These are phyloP conservation scores for Tetrapisispora nanseiensis DNA, from an alignment of 805 yeast species.

Conservation along the genomic window DNA sequence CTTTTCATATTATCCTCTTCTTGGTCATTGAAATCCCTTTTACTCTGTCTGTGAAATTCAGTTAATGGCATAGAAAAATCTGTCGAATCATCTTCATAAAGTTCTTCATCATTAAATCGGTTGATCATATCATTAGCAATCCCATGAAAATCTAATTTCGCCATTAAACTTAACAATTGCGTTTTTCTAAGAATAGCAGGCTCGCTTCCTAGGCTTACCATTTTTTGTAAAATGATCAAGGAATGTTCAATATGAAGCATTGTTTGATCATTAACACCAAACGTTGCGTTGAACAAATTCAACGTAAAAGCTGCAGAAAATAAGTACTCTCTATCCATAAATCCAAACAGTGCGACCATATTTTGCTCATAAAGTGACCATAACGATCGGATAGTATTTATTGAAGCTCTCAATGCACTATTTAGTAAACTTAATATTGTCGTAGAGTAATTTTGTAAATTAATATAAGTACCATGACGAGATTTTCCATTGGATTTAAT, in stretches of 20 bases:
- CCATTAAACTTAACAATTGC: constrained; percentile 54
- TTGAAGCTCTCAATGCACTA: constrained; percentile 73
- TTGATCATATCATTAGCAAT: constrained; percentile 46
- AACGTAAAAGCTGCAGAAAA: constrained; percentile 70
- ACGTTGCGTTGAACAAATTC: constrained; percentile 64
- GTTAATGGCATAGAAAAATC: not conserved
- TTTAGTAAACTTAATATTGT: constrained; percentile 59
- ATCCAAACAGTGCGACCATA: constrained; percentile 79
- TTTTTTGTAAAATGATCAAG: constrained; percentile 53
- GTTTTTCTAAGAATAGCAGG: constrained; percentile 71
- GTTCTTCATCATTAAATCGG: constrained; percentile 42
- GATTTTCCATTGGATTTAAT: constrained; percentile 13
- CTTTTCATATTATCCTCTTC: not conserved
- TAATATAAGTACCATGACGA: constrained; percentile 29
- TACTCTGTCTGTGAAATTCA: not conserved
- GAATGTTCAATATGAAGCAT: constrained; percentile 66
- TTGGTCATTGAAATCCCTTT: not conserved
- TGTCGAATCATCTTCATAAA: not conserved
- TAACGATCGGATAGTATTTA: constrained; percentile 59
- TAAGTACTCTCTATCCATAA: constrained; percentile 77
- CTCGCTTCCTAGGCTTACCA: constrained; percentile 69
- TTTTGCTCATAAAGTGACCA: constrained; percentile 70
- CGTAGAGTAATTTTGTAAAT: constrained; percentile 56
- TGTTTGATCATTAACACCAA: constrained; percentile 74
- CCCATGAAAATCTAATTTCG: constrained; percentile 59